Percentiles rank a stretch among this genome's conserved stretches.
phyloP scores from a whole-genome alignment of 345 rosid species.

The Microcos paniculata region DNA sequence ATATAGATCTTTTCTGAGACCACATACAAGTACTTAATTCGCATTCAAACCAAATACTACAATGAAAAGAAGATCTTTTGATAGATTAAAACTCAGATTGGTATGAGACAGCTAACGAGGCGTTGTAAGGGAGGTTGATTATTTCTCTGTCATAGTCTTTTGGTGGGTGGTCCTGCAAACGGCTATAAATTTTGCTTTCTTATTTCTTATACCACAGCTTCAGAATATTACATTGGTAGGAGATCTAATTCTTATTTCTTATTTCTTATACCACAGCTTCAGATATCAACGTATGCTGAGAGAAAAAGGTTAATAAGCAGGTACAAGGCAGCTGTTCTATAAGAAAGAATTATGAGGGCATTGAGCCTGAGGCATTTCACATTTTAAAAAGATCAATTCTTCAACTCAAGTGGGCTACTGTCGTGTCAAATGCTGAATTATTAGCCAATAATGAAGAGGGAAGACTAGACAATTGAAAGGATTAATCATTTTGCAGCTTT shows the following conservation, averaged over 20 bases:
- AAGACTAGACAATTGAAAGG: not conserved
- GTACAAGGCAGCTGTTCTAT: not conserved
- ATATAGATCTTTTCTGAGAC: too few relatives aligned
- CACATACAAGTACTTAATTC: too few relatives aligned
- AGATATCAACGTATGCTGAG: not conserved
- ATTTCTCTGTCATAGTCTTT: not conserved
- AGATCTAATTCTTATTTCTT: not conserved
- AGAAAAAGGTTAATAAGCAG: not conserved
- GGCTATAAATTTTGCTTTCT: not conserved
- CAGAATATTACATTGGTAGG: too few relatives aligned
- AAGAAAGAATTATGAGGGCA: not conserved
- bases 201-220: not conserved
- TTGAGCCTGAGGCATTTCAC: not conserved
- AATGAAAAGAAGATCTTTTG: not conserved
- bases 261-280: not conserved
- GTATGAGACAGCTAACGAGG: not conserved
- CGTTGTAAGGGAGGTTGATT: not conserved
- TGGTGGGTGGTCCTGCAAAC: not conserved
- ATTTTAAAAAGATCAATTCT: not conserved
- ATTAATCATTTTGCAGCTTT: conserved; percentile 2
- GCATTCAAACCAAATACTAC: too few relatives aligned
- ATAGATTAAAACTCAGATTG: not conserved
- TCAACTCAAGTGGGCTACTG: not conserved
- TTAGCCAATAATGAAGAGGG: conserved; percentile 8
- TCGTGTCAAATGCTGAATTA: conserved; percentile 10